Percentiles rank a stretch among this genome's conserved stretches.
These are phyloP conservation scores for Macrophomina phaseolina DNA, from an alignment of 2,329 filamentous ascomycete genomes.

Conservation along the genomic window DNA sequence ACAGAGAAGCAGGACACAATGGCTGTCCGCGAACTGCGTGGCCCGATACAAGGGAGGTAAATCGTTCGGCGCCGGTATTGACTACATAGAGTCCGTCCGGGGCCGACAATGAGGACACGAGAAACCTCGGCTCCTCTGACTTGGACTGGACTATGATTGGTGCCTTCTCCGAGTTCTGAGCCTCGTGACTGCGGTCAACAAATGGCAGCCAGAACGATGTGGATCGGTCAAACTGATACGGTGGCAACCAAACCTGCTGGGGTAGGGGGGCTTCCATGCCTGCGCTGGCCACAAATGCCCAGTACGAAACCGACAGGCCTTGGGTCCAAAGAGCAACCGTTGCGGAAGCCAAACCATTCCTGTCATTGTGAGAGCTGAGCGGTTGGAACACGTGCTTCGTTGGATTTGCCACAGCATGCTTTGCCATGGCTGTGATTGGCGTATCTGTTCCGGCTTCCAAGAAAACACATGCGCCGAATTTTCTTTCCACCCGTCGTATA, in stretches of 20 bases:
- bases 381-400: constrained; percentile 5
- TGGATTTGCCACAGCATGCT: background rate
- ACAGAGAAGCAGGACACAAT: constrained; percentile 34
- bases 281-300: background rate
- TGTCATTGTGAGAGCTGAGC: background rate
- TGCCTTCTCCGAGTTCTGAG: background rate
- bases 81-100: constrained; percentile 23
- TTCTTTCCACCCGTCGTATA: constrained; percentile 25
- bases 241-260: background rate
- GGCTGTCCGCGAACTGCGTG: constrained; percentile 32
- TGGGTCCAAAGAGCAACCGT: background rate
- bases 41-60: constrained; percentile 30
- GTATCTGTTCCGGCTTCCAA: constrained; percentile 42
- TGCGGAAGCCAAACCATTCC: background rate
- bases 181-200: too few species aligned
- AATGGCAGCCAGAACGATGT: too few species aligned
- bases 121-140: background rate
- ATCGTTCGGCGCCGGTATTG: constrained; percentile 28
- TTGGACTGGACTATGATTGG: background rate
- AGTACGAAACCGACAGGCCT: background rate
- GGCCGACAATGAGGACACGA: background rate
- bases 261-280: background rate
- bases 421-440: constrained; percentile 27
- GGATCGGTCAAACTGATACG: constrained; percentile 27
- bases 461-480: constrained; percentile 35